Base-by-base conservation (phyloP, 176 grass and related monocot species). In the Ananas comosus region DNA sequence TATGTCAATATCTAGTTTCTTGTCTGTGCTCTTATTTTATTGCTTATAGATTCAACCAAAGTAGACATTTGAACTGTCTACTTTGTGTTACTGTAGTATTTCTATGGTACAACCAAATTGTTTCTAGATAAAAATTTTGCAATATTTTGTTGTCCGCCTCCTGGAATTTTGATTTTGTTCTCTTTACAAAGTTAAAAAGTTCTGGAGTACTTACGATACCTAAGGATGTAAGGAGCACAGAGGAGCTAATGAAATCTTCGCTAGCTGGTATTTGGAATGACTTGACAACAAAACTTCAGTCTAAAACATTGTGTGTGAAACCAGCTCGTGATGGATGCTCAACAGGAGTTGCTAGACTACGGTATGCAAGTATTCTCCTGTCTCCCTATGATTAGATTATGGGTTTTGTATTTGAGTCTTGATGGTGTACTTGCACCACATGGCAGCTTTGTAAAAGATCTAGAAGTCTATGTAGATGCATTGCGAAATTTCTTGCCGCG, bases 291-390 rank as follows among this genome's bases (percentile, higher is more conserved):
- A 83, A 80, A 70, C 65, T 96, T 17, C 76, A 73, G 73, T 79
- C 83, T 21, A 67, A 87, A 51, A 87, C 93, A 2, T 72, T 92
- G 22, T 96, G 93, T 79, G 89, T 96, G 81, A 96, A 96, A 81
- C 93, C 93, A 74, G 79, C 86, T 83, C 67, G 86, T 78, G 93
- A 96, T 19, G 93, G 93, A 66, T 96, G 93, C 77, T 96, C 93
- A 48, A 96, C 93, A 87, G 93, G 93, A 71, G 89, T 96, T 64
- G 93, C 88, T 78, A 92, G 93, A 90, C 70, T 96, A 64, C 76
- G 93, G 93, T 92, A 81, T 79, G 71, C 51, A 70, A 76, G 77
- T 72, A 64, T 29, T 51, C 29, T 33, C 13, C 64, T 19, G 59
- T 51, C 22, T 13, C 12, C 12, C 14, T 65, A 49, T n/a, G 47